A percentile compares a stretch with the other conserved stretches of the same genome.
These are phyloP conservation scores for Sherardia arvensis DNA, from an alignment of 257 asterid genomes.

Conservation along the genomic window DNA sequence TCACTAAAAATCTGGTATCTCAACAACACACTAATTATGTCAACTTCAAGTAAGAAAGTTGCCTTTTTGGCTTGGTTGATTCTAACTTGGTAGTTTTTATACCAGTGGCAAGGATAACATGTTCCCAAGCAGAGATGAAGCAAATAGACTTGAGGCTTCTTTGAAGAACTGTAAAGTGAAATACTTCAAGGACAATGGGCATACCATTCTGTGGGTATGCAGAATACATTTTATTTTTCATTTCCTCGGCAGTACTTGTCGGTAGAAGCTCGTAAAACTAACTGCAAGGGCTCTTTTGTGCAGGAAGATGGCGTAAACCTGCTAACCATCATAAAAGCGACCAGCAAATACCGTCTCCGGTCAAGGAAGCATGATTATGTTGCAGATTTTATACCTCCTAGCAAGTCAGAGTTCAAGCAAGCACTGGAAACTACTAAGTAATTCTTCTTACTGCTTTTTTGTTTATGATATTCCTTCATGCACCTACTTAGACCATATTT, in stretches of 20 bases:
- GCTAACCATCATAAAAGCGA: constrained; percentile 54
- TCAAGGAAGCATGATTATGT: constrained; percentile 32
- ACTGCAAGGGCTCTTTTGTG: background rate
- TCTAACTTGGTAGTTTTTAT: background rate
- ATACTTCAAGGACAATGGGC: constrained; percentile 26
- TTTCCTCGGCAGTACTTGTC: background rate
- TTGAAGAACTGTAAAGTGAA: constrained; percentile 26
- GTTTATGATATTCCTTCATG: too few relatives aligned
- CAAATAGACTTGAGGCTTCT: constrained; percentile 21
- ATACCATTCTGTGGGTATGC: constrained; percentile 30
- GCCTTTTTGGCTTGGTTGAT: background rate
- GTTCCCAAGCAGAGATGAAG: constrained; percentile 39
- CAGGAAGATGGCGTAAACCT: constrained; percentile 77
- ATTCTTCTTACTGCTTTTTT: too few relatives aligned
- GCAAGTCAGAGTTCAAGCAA: constrained; percentile 50
- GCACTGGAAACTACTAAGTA: background rate
- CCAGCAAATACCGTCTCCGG: constrained; percentile 50
- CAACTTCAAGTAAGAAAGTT: too few relatives aligned
- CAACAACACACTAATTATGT: too few relatives aligned
- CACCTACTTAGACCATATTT: too few relatives aligned
- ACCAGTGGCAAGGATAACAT: constrained; percentile 33
- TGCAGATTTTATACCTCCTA: constrained; percentile 62
- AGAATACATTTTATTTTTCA: too few relatives aligned
- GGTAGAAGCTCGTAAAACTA: background rate
- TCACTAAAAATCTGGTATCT: too few relatives aligned